These are phyloP conservation scores for Fraxinus cuspidata DNA, from an alignment of 257 asterid genomes.

Conservation along the genomic window DNA sequence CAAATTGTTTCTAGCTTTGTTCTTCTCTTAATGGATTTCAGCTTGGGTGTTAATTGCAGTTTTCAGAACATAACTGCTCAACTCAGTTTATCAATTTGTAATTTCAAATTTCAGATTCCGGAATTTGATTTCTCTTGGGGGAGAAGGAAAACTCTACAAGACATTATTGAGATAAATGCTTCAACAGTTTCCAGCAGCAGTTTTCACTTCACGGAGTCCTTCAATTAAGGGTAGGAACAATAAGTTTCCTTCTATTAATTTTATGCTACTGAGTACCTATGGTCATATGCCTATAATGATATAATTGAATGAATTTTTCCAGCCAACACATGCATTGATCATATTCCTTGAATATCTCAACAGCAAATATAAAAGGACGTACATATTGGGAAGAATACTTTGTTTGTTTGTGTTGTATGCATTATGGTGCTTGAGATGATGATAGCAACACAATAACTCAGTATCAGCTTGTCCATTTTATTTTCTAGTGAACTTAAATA, in stretches of 20 bases:
- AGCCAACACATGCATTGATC: not conserved
- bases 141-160: not conserved
- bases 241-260: not conserved
- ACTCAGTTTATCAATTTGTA: not conserved
- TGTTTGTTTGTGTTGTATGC: not conserved
- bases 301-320: not conserved
- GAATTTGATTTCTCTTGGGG: not conserved
- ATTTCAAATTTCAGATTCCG: constrained; percentile 13
- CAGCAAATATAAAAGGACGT: not conserved
- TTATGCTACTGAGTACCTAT: not conserved
- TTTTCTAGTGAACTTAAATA: not conserved
- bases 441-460: constrained; percentile 12
- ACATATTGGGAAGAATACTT: not conserved
- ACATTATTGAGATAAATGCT: constrained; percentile 32
- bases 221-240: constrained; percentile 28
- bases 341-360: not conserved
- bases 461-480: not conserved
- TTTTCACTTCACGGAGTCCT: constrained; percentile 41
- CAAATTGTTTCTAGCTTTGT: not conserved
- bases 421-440: constrained; percentile 16
- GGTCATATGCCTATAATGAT: not conserved
- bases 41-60: not conserved
- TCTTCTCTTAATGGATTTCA: not conserved
- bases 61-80: not conserved
- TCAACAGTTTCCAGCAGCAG: constrained; percentile 37